Percentiles rank a stretch among this genome's conserved stretches.
Conservation (phyloP, 2,329 filamentous ascomycete species). For the Cercospora canescens region DNA sequence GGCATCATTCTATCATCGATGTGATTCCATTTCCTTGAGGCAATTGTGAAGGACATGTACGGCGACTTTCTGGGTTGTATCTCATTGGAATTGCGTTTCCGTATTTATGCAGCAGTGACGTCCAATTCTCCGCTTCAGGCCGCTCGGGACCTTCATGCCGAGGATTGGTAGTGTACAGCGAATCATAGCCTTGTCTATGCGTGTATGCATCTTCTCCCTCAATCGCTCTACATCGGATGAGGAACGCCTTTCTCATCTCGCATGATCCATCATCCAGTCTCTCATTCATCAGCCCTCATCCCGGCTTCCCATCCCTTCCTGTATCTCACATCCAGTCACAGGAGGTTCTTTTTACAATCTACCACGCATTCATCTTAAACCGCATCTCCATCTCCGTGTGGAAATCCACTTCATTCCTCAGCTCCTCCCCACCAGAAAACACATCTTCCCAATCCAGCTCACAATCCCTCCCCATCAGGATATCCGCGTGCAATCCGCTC, state of each 20-base stretch:
- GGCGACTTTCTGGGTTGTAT: neutral
- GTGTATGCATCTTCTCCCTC: neutral
- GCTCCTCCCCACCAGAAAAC: constrained; percentile 69
- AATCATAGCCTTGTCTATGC: constrained; percentile 12
- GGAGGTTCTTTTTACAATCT: constrained; percentile 11
- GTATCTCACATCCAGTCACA: neutral
- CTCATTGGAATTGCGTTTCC: neutral
- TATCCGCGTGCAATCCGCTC: constrained; percentile 76
- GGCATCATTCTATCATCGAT: neutral
- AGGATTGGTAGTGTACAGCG: constrained; percentile 16
- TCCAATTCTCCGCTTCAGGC: neutral
- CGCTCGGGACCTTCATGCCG: neutral
- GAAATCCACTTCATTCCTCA: constrained; percentile 66
- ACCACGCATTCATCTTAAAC: constrained; percentile 70
- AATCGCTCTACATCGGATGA: neutral
- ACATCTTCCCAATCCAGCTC: constrained; percentile 92
- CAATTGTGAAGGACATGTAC: neutral
- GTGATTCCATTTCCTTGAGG: neutral
- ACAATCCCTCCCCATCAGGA: constrained; percentile 73
- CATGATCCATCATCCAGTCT: neutral
- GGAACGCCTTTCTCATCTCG: neutral
- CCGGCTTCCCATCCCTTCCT: neutral
- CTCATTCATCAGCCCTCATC: neutral
- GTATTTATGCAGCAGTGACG: constrained; percentile 4
- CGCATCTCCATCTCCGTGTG: constrained; percentile 94